Evolutionary conservation across 805 yeast species (phyloP).

Genomic region (Spathaspora girioi): DNA sequence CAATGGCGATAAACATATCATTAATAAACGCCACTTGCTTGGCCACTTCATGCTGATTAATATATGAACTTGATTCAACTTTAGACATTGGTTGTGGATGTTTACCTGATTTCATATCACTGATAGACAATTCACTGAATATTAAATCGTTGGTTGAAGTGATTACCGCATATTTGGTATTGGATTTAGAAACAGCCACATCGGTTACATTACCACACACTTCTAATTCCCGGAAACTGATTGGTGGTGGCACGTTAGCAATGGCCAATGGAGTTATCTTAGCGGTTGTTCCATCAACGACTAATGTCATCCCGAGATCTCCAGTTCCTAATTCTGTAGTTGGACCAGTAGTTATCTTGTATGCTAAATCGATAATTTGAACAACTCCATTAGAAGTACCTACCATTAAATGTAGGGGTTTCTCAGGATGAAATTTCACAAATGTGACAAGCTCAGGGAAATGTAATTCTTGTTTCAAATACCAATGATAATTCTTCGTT

Average conservation of each 20-base stretch:
- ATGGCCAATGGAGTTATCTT: slow-evolving; percentile 76
- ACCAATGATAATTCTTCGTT: slow-evolving; percentile 93
- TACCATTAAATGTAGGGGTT: slow-evolving; percentile 69
- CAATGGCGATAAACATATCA: slow-evolving; percentile 51
- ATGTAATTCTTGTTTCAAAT: slow-evolving; percentile 73
- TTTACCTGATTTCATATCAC: slow-evolving; percentile 44
- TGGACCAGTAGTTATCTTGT: slow-evolving; percentile 65
- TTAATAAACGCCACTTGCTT: slow-evolving; percentile 64
- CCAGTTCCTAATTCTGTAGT: slow-evolving; percentile 54
- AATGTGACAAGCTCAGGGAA: slow-evolving; percentile 31
- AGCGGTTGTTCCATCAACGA: slow-evolving; percentile 70
- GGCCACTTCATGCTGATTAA: slow-evolving; percentile 41
- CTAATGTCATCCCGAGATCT: slow-evolving; percentile 77
- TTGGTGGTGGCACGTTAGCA: slow-evolving; percentile 95
- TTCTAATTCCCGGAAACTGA: slow-evolving; percentile 65
- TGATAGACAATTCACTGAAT: slow-evolving; percentile 44
- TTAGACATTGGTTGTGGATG: slow-evolving; percentile 40
- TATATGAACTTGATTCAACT: slow-evolving; percentile 31
- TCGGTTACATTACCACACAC: slow-evolving; percentile 53
- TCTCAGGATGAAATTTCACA: slow-evolving; percentile 85
- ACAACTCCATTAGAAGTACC: slow-evolving; percentile 48
- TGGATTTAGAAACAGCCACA: slow-evolving; percentile 60
- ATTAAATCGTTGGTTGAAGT: slow-evolving; percentile 37
- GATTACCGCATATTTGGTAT: slow-evolving; percentile 55
- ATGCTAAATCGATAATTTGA: slow-evolving; percentile 65